Base-by-base conservation (phyloP, 805 yeast species). In the Ogataea salicorniae region DNA sequence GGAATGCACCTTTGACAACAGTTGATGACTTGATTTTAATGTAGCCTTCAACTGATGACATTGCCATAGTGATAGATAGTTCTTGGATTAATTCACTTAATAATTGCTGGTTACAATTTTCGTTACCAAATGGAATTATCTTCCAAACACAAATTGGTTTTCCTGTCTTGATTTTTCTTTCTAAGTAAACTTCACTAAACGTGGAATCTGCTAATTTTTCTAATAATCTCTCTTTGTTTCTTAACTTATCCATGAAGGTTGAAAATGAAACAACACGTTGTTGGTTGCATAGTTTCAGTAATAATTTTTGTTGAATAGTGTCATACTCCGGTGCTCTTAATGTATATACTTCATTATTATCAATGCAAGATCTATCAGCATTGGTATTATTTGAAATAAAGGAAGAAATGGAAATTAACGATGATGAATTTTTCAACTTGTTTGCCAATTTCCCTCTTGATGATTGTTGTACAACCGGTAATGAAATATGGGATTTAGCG, bases 381-480 rank as follows among this genome's bases (percentile, higher is more conserved):
- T 59, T 46, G 31, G 50, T 38, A 13, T 44, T 16, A 20, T 44
- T 43, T 2, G 61, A 54, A 8, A 50, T 47, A 43, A 57, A 54
- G 2, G 67, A 61, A 5, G 68, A 68, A 35, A 76, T 66, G 13
- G 79, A 71, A 26, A 77, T 57, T 40, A 78, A 59, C 4, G 82
- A 76, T 2, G 76, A 66, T 29, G 79, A 74, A 46, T 76, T 77
- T 53, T 72, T 72, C 41, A 82, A 63, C 54, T 78, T 82, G 48
- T 72, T 70, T 52, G 74, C 72, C 45, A 82, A 66, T 51, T 79
- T 81, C 50, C 75, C 80, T 34, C 80, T 70, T 15, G 85, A 75
- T 13, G 72, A 73, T 36, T 74, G 76, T 47, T 76, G 79, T 6
- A 84, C 81, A 4, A 76, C 70, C 1, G 87, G 88, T 47, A 79